These are phyloP conservation scores for Leccinum obscurum DNA, from an alignment of 768 basidiomycete species.

Conservation along the genomic window DNA sequence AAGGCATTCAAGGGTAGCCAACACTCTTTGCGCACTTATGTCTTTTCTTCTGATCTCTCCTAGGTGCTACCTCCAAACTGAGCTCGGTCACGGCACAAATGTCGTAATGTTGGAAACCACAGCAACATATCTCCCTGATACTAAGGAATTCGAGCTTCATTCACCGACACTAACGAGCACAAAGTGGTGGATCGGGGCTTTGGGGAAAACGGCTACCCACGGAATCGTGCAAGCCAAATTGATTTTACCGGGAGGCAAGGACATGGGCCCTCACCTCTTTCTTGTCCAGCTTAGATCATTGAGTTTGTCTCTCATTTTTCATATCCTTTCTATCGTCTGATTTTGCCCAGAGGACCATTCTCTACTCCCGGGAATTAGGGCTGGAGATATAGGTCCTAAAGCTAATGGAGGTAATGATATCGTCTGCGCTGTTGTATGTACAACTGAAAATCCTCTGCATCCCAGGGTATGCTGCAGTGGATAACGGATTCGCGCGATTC, in stretches of 20 bases:
- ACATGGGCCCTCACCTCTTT: slow-evolving; percentile 74
- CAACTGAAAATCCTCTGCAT: background rate
- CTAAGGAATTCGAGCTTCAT: slow-evolving; percentile 71
- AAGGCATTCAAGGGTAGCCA: slow-evolving; percentile 56
- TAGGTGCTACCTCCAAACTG: slow-evolving; percentile 76
- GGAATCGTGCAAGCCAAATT: slow-evolving; percentile 77
- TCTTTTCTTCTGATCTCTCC: background rate
- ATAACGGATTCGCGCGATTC: slow-evolving; percentile 72
- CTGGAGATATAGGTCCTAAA: slow-evolving; percentile 64
- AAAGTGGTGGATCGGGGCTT: slow-evolving; percentile 83
- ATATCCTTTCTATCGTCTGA: slow-evolving; percentile 1
- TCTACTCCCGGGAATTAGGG: slow-evolving; percentile 55
- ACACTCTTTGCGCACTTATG: background rate
- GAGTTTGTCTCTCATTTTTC: slow-evolving; percentile 37
- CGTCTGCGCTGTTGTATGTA: background rate
- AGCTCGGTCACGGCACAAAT: slow-evolving; percentile 78
- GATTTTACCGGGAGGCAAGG: slow-evolving; percentile 57
- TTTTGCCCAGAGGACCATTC: slow-evolving; percentile 52
- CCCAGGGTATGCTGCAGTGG: slow-evolving; percentile 53
- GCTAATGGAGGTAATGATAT: slow-evolving; percentile 32
- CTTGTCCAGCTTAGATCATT: slow-evolving; percentile 66
- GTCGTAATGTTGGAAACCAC: slow-evolving; percentile 71
- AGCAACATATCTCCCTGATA: slow-evolving; percentile 68
- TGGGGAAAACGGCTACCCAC: slow-evolving; percentile 73
- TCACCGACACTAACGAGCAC: slow-evolving; percentile 72